Evolutionary conservation across 257 asterid species (phyloP), one percentile per base, ranked within the genome.

Genomic region (Sherardia arvensis): DNA sequence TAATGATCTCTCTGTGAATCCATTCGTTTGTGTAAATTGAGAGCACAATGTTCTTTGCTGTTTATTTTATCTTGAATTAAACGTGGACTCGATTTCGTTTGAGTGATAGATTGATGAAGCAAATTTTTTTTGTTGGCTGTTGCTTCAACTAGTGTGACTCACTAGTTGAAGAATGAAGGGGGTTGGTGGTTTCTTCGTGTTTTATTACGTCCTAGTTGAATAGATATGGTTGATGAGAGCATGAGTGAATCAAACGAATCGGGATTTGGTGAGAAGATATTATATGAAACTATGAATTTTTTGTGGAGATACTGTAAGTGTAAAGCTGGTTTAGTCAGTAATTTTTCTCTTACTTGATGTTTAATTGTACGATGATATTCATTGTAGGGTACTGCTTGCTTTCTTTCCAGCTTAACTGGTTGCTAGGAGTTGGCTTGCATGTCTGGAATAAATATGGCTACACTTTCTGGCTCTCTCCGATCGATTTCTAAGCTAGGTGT

Each of bases 401-500:
- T 43, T 15, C n/a, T 3, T 40, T n/a, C 48, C 48, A 40, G 48
- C 48, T 14, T 10, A 43, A 43, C 21, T 43, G 51, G 51, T 12
- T 43, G 21, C 21, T 43, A 43, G 51, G 51, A 43, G 51, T 43
- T 43, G 51, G 51, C 51, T 15, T 17, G 20, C n/a, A 43, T 43
- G 4, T 43, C 48, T 43, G 51, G n/a, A 43, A 15, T 4, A 61
- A 48, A 4, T 33, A 76, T 76, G 77, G 76, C 77, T 8, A 55
- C 80, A 48, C 1, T 51, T 47, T 36, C 60, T 4, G 32, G 36
- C 43, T 33, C 69, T 4, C 0, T 33, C 34, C 10, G 25, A 49
- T 69, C 76, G 3, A 21, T 67, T 47, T 56, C 78, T 5, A 74
- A 74, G 61, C 69, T 40, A 40, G 55, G 23, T 1, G 62, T 23